Evolutionary conservation across 495 filamentous ascomycete genomes (phyloP), one percentile per base, ranked within the genome.

Genomic region (Penicillium odoratum): DNA sequence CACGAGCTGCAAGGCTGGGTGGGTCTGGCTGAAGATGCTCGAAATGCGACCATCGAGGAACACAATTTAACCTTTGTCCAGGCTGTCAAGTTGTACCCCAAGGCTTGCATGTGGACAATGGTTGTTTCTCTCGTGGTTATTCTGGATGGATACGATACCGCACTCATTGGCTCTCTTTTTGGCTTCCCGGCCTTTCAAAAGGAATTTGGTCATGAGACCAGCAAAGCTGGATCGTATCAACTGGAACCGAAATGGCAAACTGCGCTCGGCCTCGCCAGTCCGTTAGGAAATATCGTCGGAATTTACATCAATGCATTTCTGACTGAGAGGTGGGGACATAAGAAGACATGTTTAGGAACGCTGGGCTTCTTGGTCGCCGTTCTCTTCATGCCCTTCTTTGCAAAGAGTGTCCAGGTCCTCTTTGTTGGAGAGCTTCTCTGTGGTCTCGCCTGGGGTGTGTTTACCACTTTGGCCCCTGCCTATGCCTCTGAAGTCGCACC

Each of bases 401-500:
- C 87, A 3, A 82, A 84, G 40, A 70, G 56, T 62, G 69, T 21
- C 71, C 65, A 8, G 62, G 71, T 9, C 60, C 69, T 3, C 69
- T 80, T 33, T 31, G 69, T 70, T 3, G 74, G 69, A 15, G 70
- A 81, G 60, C 53, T 80, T 42, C 64, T 81, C 3, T 76, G 77
- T 51, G 79, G 79, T 26, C 86, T 83, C 10, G 71, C 78, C 3
- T 81, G 77, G 79, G 79, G 80, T 31, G 73, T 81, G 21, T 83
- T 83, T 58, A 76, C 77, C 25, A 77, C 78, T 13, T 76, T 86
- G 9, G 83, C 82, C 4, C 81, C 82, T 0, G 82, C 84, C 7
- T 88, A 88, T 61, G 81, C 83, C 6, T 84, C 82, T 3, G 86
- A 88, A 66, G 80, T 87, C n/a, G 81, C 77, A 50, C 85, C 85